A percentile compares a stretch with the other conserved stretches of the same genome.
phyloP scores from a whole-genome alignment of 192 early-diverging fungal genomes.

The Gonapodya sp. region DNA sequence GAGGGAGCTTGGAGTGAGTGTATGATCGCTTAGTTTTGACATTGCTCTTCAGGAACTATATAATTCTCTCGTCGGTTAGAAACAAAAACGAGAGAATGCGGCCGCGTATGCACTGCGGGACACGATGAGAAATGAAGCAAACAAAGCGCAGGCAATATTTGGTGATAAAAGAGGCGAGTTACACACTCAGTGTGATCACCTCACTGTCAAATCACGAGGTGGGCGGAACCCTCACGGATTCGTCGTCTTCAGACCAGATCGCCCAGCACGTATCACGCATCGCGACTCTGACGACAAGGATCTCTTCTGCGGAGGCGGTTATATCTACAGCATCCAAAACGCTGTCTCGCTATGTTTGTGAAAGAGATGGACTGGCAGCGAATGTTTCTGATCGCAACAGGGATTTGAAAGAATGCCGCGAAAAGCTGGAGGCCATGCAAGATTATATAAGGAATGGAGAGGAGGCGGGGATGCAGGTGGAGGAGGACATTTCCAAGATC shows the following conservation, averaged over 20 bases:
- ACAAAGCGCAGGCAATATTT: constrained; percentile 42
- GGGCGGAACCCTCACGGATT: too few species aligned
- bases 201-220: too few species aligned
- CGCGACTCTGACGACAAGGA: constrained; percentile 41
- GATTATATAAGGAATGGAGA: background rate
- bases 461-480: background rate
- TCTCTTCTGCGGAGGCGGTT: constrained; percentile 41
- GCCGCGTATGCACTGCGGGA: constrained; percentile 43
- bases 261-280: constrained; percentile 46
- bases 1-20: constrained; percentile 29
- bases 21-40: background rate
- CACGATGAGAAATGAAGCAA: constrained; percentile 48
- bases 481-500: background rate
- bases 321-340: constrained; percentile 21
- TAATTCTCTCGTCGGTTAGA: constrained; percentile 19
- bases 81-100: constrained; percentile 39
- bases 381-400: constrained; percentile 45
- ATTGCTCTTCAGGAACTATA: background rate
- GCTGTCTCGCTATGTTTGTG: constrained; percentile 19
- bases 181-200: too few species aligned
- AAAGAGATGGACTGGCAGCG: constrained; percentile 40
- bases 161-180: constrained; percentile 33
- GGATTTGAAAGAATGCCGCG: constrained; percentile 11
- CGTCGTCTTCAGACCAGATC: constrained; percentile 50
- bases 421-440: constrained; percentile 7